Evolutionary conservation across 768 basidiomycete genomes (phyloP), one percentile per base, ranked within the genome.

Genomic region (Boletus vinaceobasis): DNA sequence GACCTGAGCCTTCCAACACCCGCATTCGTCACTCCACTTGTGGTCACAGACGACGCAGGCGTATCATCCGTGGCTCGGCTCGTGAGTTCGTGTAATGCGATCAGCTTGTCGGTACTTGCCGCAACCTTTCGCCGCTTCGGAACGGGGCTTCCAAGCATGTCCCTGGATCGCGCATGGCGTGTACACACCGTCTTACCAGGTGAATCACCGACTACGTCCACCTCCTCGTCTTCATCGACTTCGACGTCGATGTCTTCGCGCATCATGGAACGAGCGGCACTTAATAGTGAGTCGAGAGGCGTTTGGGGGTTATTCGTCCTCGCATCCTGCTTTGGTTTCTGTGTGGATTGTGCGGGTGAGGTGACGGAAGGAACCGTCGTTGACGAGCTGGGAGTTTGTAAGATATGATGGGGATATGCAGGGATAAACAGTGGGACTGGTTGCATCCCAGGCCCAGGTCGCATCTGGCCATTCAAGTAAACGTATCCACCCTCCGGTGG

Each of bases 251-350:
- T 61, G 27, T 68, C 72, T 26, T 71, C 68, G n/a, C 67, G 72
- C 63, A 82, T 79, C 75, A 84, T 79, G 51, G 79, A 78, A 43
- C 81, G 74, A 31, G 85, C 85, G 5, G 85, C 85, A 56, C 75
- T 82, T 17, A 87, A 63, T 21, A 87, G 68, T 0, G 84, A 86
- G 53, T 84, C 83, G 38, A 87, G 66, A 2, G 83, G 79, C 1
- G 78, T 82, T 19, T 68, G 70, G 4, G 75, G 72, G 42, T 72
- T 73, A 36, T 59, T 68, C 31, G 46, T 43, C 26, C 48, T 57
- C 2, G 53, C 48, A 21, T 53, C 55, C 23, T 56, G 59, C 32
- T 64, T 62, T 39, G 36, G 13, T 48, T 65, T 65, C 17, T 63
- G 58, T 23, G 58, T 36, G 14, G 58, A 59, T 33, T 55, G 60